Conservation (phyloP, 2,329 filamentous ascomycete genomes). For the Ustulina deusta region DNA sequence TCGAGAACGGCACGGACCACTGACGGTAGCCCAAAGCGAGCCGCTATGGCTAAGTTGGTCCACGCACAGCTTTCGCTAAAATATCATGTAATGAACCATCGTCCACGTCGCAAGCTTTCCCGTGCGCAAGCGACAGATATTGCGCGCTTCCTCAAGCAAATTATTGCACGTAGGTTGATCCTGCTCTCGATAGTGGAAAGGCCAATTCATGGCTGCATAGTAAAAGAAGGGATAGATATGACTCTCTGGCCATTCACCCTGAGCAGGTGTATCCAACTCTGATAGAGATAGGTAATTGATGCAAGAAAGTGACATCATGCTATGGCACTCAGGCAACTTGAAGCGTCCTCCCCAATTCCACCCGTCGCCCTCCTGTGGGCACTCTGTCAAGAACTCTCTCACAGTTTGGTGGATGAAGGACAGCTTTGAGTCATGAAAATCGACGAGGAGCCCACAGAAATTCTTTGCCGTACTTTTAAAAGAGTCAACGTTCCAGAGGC, state of each 20-base stretch:
- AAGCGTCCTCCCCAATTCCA: slow-evolving; percentile 23
- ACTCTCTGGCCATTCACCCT: background rate
- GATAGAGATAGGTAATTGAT: background rate
- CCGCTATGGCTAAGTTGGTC: slow-evolving; percentile 1
- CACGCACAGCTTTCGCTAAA: background rate
- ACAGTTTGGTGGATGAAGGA: slow-evolving; percentile 27
- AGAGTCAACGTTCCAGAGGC: background rate
- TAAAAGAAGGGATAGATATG: background rate
- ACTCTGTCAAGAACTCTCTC: slow-evolving; percentile 17
- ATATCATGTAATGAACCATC: too few relatives aligned
- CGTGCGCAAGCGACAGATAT: background rate
- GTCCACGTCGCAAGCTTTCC: background rate
- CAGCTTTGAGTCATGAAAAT: slow-evolving; percentile 20
- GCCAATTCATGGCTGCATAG: background rate
- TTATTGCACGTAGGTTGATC: background rate
- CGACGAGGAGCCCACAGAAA: slow-evolving; percentile 21
- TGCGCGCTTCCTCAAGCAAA: slow-evolving; percentile 7
- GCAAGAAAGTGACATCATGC: slow-evolving; percentile 1
- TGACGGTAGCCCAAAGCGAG: background rate
- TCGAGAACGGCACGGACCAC: slow-evolving; percentile 4
- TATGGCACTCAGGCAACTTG: slow-evolving; percentile 9
- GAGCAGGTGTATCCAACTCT: background rate
- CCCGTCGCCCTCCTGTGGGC: background rate
- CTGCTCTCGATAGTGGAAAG: slow-evolving; percentile 11
- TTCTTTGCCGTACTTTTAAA: slow-evolving; percentile 14